Conservation (phyloP, 179 eudicot genomes). For the Actinidia arguta region DNA sequence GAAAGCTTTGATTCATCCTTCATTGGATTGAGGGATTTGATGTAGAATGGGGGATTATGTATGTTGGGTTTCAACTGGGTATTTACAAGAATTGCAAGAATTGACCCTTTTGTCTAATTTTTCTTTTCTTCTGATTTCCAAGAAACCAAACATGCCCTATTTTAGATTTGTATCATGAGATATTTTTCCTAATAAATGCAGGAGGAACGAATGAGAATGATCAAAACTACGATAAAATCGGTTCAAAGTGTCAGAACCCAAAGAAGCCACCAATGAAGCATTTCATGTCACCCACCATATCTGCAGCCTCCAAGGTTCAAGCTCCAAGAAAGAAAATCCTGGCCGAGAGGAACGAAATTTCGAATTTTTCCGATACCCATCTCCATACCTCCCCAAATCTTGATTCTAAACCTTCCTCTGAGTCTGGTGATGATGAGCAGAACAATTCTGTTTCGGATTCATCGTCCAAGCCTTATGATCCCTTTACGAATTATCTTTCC, state of each 20-base stretch:
- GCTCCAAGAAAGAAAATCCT: conserved; percentile 54
- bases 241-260: conserved; percentile 25
- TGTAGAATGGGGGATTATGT: no score
- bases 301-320: conserved; percentile 45
- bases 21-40: no score
- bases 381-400: conserved; percentile 23
- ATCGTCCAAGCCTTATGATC: conserved; percentile 44
- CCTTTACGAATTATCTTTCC: conserved; percentile 47
- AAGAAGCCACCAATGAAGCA: conserved; percentile 33
- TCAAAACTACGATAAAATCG: conserved; percentile 28
- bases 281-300: conserved; percentile 66
- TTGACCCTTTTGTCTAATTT: no score
- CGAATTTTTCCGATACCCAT: conserved; percentile 13
- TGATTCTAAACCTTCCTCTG: conserved; percentile 18
- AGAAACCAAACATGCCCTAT: background rate
- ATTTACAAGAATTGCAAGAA: no score
- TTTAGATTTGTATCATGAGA: background rate
- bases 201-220: conserved; percentile 51
- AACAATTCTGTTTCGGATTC: conserved; percentile 24
- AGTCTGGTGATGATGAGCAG: conserved; percentile 23
- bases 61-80: no score
- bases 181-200: conserved; percentile 21
- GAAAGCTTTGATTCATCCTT: no score
- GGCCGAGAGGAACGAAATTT: conserved; percentile 48
- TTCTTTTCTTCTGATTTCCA: background rate